Evolutionary conservation across 2,329 filamentous ascomycete species (phyloP).

Genomic region (Cladosporium velox): DNA sequence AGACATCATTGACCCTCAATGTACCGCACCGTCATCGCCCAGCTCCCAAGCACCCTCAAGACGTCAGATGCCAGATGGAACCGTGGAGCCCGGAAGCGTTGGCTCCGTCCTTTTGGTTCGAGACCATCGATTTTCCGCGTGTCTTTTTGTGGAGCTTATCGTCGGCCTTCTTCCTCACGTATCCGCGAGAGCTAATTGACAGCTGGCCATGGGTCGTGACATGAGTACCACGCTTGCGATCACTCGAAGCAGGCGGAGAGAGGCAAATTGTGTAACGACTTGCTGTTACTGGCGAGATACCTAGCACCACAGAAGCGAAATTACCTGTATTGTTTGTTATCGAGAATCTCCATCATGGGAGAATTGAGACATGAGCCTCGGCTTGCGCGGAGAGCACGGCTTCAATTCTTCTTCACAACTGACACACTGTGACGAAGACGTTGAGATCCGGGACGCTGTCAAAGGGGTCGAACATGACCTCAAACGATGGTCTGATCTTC

Average conservation of each 20-base stretch:
- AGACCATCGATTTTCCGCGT: slow-evolving; percentile 9
- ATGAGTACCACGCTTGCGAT: background rate
- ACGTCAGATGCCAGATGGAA: slow-evolving; percentile 9
- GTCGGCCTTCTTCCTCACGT: background rate
- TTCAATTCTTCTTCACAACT: background rate
- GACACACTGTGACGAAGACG: background rate
- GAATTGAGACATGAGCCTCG: background rate
- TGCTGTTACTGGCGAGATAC: background rate
- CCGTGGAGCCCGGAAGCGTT: slow-evolving; percentile 4
- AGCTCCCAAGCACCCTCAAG: background rate
- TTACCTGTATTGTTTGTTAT: background rate
- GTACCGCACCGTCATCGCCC: slow-evolving; percentile 2
- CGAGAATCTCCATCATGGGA: background rate
- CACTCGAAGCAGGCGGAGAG: background rate
- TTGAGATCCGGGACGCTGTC: background rate
- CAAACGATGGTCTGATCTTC: background rate
- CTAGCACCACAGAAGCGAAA: background rate
- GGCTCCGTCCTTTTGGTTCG: slow-evolving; percentile 1
- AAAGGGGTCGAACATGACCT: background rate
- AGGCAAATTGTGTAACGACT: background rate
- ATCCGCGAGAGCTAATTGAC: background rate
- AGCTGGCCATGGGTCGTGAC: background rate
- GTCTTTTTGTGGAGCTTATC: slow-evolving; percentile 7
- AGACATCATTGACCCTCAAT: background rate
- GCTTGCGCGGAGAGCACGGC: background rate